Evolutionary conservation across 2,329 filamentous ascomycete species (phyloP).

Genomic region (Emydomyces testavorans): DNA sequence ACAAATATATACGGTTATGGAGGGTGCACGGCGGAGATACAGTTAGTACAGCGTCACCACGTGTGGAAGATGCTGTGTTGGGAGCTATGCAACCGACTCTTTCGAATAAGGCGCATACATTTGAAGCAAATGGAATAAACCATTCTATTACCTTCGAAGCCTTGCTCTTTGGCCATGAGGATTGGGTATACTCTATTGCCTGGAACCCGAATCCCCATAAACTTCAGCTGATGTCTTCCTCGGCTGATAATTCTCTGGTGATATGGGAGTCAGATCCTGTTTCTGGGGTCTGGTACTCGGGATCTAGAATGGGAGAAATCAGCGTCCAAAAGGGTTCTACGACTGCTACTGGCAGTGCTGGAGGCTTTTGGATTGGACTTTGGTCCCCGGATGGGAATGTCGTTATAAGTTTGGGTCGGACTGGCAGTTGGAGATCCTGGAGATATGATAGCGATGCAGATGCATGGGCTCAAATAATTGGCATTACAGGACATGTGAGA

Average conservation of each 20-base stretch:
- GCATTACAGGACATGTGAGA: constrained; percentile 71
- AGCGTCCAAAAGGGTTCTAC: constrained; percentile 91
- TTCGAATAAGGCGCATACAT: constrained; percentile 77
- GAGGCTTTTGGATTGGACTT: constrained; percentile 90
- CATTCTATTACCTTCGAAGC: constrained; percentile 89
- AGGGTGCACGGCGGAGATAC: constrained; percentile 62
- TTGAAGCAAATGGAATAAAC: constrained; percentile 50
- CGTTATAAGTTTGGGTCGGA: constrained; percentile 74
- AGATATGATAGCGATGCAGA: constrained; percentile 49
- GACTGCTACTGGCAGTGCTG: constrained; percentile 87
- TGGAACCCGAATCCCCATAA: constrained; percentile 53
- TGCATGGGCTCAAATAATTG: constrained; percentile 64
- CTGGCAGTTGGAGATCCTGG: constrained; percentile 90
- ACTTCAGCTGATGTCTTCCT: constrained; percentile 71
- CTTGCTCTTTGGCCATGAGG: constrained; percentile 84
- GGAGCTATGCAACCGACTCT: constrained; percentile 52
- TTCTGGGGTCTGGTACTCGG: constrained; percentile 86
- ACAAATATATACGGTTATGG: constrained; percentile 95
- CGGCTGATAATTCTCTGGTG: constrained; percentile 86
- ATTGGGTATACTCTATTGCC: constrained; percentile 87
- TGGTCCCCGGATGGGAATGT: constrained; percentile 70
- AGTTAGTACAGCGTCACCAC: constrained; percentile 41
- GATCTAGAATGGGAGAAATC: constrained; percentile 78
- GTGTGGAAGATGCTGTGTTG: constrained; percentile 29
- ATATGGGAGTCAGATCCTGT: constrained; percentile 79